Base-by-base conservation (phyloP, 1,284 basidiomycete species). In the Naganishia liquefaciens region DNA sequence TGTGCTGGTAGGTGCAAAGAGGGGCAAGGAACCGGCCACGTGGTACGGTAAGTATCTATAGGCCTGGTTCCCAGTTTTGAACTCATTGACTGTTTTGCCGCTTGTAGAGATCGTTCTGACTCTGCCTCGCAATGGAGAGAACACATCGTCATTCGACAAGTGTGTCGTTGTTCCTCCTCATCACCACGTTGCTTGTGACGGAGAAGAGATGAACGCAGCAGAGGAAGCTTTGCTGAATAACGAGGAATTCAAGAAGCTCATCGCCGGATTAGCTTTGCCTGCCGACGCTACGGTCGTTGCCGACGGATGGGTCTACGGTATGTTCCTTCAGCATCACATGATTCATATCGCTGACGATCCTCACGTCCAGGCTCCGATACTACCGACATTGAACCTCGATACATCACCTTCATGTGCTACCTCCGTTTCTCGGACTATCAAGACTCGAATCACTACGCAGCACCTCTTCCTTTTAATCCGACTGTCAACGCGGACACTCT, bases 401-500 rank as follows among this genome's bases (percentile, higher is more conserved):
- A 51, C 42, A 50, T 68, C 42, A 57, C 62, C 13, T 68, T 68
- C 61, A 66, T 68, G 64, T 37, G 62, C 30, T 68, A 68, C 55
- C 58, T 57, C 40, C 53, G 65, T 11, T 39, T 46, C n/a, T 52
- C 46, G 3, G 27, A 33, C 7, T 28, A 30, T 43, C 65, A 64
- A 3, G 70, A 75, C 54, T 68, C 70, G 42, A 73, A 72, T 68
- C 77, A 79, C 70, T 79, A 79, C 68, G 69, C 76, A 30, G 69
- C 70, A 19, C 79, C 78, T 1, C 67, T 79, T 7, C 77, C 78
- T 4, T 67, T 80, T 53, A 68, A 77, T 25, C 78, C 79, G 5
- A 70, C 73, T 33, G 66, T 78, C 49, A 68, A 69, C 44, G 71
- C 72, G 23, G 68, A 73, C 66, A 60, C 65, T 42, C 72, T 73